Base-by-base conservation (phyloP, 768 basidiomycete species). In the Trametes meyenii region DNA sequence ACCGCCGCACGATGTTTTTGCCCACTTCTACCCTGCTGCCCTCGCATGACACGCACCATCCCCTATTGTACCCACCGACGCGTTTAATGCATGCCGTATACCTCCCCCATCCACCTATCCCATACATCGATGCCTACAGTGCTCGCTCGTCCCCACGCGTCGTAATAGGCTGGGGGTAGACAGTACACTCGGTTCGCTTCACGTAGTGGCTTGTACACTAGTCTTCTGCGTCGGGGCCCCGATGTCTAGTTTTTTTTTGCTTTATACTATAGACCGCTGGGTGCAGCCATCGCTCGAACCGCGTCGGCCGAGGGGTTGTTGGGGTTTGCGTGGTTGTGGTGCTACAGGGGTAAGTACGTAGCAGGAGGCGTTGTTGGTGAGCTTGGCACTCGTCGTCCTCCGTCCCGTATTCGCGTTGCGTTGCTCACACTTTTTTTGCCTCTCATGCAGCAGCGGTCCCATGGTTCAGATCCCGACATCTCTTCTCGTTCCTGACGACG, bases 51-150 rank as follows among this genome's bases (percentile, higher is more conserved):
- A 24, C 55, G 6, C 40, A 38, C 48, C 44, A 24, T 23, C 38
- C 19, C 26, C 50, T 63, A 63, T 33, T 55, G 57, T 63, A 63
- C 53, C 52, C 24, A 21, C 40, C 62, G 62, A 55, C 62, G 62
- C 62, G 43, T 56, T 58, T 62, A 62, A 62, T 62, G 50, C 61
- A 59, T 56, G 56, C 39, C 58, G 14, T 63, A 63, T 59, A 63
- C 54, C 52, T 43, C 43, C 21, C 36, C 51, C 33, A 13, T 23
- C 36, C 36, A 23, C 21, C 10, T 1, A 14, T 2, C 11, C 48
- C 16, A 17, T 16, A 11, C 48, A 19, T 17, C 48, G 2, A 13
- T 23, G 23, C 46, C 24, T 42, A 42, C 40, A n/a, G 40, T n/a
- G n/a, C 40, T 13, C 11, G 11, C 35, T 10, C 35, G 26, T 19